These are phyloP conservation scores for Biancaea sappan DNA, from an alignment of 306 rosid species.

Conservation along the genomic window DNA sequence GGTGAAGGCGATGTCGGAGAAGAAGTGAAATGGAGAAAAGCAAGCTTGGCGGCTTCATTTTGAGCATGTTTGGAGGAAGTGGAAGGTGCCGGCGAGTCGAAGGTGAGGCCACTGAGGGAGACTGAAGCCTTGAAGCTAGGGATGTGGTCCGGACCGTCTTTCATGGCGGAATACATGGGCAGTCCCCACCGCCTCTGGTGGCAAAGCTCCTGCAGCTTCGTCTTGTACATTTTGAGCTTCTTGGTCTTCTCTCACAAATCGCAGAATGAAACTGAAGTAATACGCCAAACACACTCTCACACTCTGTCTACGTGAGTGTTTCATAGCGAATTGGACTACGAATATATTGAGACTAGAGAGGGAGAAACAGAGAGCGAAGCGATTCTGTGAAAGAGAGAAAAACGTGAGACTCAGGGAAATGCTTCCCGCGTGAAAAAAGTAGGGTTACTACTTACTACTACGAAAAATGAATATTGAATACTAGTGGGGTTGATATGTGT, in stretches of 20 bases:
- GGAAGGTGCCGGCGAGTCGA: constrained; percentile 36
- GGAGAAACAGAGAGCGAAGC: not conserved
- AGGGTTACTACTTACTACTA: too few relatives aligned
- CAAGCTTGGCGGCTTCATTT: constrained; percentile 61
- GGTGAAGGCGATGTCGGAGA: constrained; percentile 1
- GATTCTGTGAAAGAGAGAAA: not conserved
- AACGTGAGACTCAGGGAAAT: not conserved
- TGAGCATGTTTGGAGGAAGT: constrained; percentile 64
- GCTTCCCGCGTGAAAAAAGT: not conserved
- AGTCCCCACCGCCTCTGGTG: constrained; percentile 53
- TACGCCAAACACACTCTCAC: not conserved
- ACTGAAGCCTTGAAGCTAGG: constrained; percentile 62
- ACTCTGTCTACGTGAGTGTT: not conserved
- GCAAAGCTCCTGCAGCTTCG: constrained; percentile 66
- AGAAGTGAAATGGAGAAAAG: constrained; percentile 50
- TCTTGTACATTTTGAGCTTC: constrained; percentile 57
- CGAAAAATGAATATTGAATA: too few relatives aligned
- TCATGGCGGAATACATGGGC: constrained; percentile 49
- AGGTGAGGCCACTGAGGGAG: constrained; percentile 47
- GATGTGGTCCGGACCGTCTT: constrained; percentile 60
- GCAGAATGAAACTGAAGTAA: not conserved
- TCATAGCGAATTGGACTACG: not conserved
- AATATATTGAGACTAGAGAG: not conserved
- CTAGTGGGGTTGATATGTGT: too few relatives aligned
- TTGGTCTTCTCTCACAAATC: not conserved